Conservation (phyloP, 768 basidiomycete species). For the Mycena venus region DNA sequence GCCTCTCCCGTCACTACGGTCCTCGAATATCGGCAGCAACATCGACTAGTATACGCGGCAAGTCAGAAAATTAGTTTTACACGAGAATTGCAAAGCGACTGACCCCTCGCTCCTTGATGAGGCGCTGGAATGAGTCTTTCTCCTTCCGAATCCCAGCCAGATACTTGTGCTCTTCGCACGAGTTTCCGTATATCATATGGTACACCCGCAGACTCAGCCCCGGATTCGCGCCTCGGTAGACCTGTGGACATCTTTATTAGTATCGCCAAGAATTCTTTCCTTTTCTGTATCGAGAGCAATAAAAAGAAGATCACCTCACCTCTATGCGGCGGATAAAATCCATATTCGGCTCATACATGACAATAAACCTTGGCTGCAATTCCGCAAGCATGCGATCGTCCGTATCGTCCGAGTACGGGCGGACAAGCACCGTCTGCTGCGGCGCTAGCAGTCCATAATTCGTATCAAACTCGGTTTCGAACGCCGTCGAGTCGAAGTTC, state of each 20-base stretch:
- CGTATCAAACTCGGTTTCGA: conserved; percentile 75
- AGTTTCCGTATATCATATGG: conserved; percentile 94
- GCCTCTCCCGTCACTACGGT: conserved; percentile 56
- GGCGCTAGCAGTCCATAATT: conserved; percentile 85
- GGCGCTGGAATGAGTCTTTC: conserved; percentile 92
- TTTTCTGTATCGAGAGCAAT: background rate
- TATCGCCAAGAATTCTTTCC: too few relatives aligned
- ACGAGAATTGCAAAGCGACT: conserved; percentile 44
- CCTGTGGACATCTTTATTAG: conserved; percentile 69
- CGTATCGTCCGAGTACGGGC: conserved; percentile 91
- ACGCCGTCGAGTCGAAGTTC: conserved; percentile 53
- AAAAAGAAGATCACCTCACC: conserved; percentile 57
- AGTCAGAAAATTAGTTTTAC: background rate
- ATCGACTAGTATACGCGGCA: conserved; percentile 74
- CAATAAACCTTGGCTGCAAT: conserved; percentile 89
- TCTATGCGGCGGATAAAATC: conserved; percentile 94
- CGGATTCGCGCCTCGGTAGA: conserved; percentile 88
- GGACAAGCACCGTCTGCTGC: conserved; percentile 86
- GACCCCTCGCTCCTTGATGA: conserved; percentile 94
- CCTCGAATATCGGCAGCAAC: conserved; percentile 87
- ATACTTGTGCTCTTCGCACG: conserved; percentile 96
- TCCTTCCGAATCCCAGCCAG: conserved; percentile 89
- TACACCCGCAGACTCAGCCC: conserved; percentile 91
- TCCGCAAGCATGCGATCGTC: conserved; percentile 93
- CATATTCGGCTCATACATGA: conserved; percentile 96